These are phyloP conservation scores for Camelina laxa DNA, from an alignment of 345 rosid species.

Conservation along the genomic window DNA sequence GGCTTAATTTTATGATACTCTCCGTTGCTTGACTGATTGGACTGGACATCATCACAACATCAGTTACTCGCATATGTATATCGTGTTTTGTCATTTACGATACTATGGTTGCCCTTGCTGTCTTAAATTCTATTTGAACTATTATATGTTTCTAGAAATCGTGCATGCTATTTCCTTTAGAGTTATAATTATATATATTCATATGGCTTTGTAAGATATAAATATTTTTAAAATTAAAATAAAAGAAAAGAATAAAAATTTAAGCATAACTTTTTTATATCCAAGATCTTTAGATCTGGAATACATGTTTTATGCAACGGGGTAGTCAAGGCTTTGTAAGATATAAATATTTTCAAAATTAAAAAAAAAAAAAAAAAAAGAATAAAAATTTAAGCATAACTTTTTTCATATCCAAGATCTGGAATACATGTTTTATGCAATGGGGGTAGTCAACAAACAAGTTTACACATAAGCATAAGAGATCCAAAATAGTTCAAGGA, in stretches of 20 bases:
- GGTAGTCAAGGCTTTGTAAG: not conserved
- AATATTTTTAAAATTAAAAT: not conserved
- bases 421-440: slow-evolving; percentile 22
- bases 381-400: slow-evolving; percentile 6
- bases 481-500: slow-evolving; percentile 33
- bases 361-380: too few relatives aligned
- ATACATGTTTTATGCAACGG: slow-evolving; percentile 19
- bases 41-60: not conserved
- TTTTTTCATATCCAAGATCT: slow-evolving; percentile 9
- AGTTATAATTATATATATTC: too few relatives aligned
- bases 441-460: not conserved
- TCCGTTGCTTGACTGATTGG: not conserved
- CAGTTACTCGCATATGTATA: not conserved
- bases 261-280: slow-evolving; percentile 3
- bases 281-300: slow-evolving; percentile 19
- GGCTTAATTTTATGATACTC: not conserved
- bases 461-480: slow-evolving; percentile 32
- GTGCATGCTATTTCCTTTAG: too few relatives aligned
- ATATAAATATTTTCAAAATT: not conserved
- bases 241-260: too few relatives aligned
- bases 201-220: not conserved
- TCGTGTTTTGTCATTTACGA: not conserved
- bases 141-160: too few relatives aligned
- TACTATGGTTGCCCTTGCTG: too few relatives aligned
- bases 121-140: too few relatives aligned